Conservation (phyloP, 139 green algal species). For the Asterochloris sp. region DNA sequence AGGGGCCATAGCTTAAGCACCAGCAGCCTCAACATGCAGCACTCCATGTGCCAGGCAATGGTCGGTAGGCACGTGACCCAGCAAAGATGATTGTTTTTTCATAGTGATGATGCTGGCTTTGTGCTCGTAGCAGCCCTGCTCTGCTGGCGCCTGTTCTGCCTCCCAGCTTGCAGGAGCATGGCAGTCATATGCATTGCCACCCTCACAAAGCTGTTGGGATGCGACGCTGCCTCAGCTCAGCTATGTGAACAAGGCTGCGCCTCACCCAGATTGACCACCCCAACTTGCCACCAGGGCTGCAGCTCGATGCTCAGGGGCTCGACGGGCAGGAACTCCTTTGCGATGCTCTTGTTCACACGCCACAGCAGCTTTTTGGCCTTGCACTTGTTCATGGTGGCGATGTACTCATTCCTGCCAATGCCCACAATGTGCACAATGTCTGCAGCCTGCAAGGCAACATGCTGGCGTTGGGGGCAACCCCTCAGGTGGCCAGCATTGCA, state of each 20-base stretch:
- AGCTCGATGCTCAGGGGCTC: constrained; percentile 43
- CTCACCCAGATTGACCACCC: constrained; percentile 75
- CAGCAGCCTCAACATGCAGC: no score
- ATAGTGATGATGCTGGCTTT: no score
- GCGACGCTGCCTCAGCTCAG: not conserved
- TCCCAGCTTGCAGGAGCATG: not conserved
- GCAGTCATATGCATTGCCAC: not conserved
- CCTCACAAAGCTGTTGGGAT: not conserved
- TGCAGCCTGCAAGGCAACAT: constrained; percentile 57
- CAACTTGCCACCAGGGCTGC: constrained; percentile 81
- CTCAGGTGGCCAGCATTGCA: no score
- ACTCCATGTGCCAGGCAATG: no score
- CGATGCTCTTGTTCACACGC: constrained; percentile 77
- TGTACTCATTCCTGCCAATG: constrained; percentile 95
- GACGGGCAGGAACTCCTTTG: constrained; percentile 68
- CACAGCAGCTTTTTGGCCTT: constrained; percentile 86
- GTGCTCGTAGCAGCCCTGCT: no score
- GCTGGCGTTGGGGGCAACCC: no score
- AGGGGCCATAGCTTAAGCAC: no score
- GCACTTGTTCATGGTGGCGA: constrained; percentile 83
- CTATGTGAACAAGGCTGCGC: not conserved
- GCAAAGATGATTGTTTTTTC: no score
- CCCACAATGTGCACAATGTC: constrained; percentile 78
- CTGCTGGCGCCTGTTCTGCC: no score
- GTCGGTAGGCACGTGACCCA: no score